Evolutionary conservation across 352 stramenopile genomes (phyloP), one percentile per base, ranked within the genome.

Genomic region (Globisporangium sylvaticum): DNA sequence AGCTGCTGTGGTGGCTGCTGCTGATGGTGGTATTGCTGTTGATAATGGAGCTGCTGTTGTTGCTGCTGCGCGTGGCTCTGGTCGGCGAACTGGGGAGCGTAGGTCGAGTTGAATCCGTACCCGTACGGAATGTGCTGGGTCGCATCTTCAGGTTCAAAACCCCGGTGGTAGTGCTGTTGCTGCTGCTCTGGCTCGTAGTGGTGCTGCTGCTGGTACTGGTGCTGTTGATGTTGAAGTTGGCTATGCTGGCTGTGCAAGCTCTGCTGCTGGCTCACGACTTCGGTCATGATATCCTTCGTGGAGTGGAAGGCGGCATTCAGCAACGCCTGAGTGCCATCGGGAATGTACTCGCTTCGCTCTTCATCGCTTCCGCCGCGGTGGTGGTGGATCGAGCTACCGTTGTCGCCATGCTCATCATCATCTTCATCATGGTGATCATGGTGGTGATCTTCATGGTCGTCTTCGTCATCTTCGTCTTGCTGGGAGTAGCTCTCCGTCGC

Each of bases 281-380:
- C 80, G 15, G 83, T 84, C 80, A 90, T 87, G n/a, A 90, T 86
- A 37, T 91, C 83, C 29, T 87, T 73, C 2, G 80, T 88, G n/a
- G 83, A 89, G 56, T 91, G 83, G 65, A 91, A 84, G 4, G 84
- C 84, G 4, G 84, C 84, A 12, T 85, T 84, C 32, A 92, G 67
- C 57, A 92, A 65, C 15, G 78, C 84, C 39, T 89, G 82, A 15
- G 84, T 90, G 57, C 84, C 84, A 58, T 92, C 81, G 1, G 76
- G 68, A 9, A 77, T 67, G 46, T 81, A 84, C 29, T 76, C 71
- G 22, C 73, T 78, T 20, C 46, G 68, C 12, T 67, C 31, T 1
- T 83, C 71, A 46, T 48, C 61, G 24, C 44, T 10, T 58, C 37
- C 44, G 67, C 64, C 61, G 70, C 42, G 59, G 22, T 54, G 34